Evolutionary conservation across 208 protist species (phyloP).

Genomic region (Acanthamoeba royreba): DNA sequence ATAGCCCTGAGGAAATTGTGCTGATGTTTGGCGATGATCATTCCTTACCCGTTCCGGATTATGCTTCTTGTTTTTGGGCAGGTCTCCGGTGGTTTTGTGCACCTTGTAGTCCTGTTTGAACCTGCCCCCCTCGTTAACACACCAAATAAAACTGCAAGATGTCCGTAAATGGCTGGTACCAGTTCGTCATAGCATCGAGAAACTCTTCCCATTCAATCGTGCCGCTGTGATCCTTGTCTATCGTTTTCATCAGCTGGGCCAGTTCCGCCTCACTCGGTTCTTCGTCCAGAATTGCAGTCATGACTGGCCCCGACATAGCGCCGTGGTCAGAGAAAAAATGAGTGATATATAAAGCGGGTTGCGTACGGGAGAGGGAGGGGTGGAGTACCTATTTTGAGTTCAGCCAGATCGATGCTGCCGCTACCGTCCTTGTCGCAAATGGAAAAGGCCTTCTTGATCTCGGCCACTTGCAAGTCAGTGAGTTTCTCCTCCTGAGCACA

Average conservation of each 20-base stretch:
- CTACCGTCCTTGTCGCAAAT: slow-evolving; percentile 34
- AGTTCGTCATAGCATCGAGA: slow-evolving; percentile 6
- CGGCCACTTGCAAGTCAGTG: slow-evolving; percentile 20
- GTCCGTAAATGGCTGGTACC: not conserved
- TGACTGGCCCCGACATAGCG: not conserved
- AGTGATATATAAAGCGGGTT: not conserved
- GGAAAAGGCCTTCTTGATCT: slow-evolving; percentile 29
- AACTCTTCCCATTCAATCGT: slow-evolving; percentile 30
- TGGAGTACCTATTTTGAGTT: not conserved
- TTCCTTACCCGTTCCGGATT: not conserved
- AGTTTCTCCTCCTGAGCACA: slow-evolving; percentile 23
- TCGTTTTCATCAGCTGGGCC: not conserved
- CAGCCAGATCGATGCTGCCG: not conserved
- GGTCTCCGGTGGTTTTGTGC: not conserved
- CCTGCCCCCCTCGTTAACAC: not conserved
- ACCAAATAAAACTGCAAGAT: not conserved
- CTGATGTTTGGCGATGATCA: not conserved
- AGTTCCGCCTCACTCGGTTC: not conserved
- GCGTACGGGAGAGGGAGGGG: not conserved
- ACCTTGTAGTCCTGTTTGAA: not conserved
- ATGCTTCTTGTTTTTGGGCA: not conserved
- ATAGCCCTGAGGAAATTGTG: too few species aligned
- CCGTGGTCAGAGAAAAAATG: not conserved
- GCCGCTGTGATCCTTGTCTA: not conserved
- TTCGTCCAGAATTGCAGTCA: not conserved